Evolutionary conservation across 495 filamentous ascomycete genomes (phyloP), one percentile per base, ranked within the genome.

Genomic region (Saxophila tyrrhenica): DNA sequence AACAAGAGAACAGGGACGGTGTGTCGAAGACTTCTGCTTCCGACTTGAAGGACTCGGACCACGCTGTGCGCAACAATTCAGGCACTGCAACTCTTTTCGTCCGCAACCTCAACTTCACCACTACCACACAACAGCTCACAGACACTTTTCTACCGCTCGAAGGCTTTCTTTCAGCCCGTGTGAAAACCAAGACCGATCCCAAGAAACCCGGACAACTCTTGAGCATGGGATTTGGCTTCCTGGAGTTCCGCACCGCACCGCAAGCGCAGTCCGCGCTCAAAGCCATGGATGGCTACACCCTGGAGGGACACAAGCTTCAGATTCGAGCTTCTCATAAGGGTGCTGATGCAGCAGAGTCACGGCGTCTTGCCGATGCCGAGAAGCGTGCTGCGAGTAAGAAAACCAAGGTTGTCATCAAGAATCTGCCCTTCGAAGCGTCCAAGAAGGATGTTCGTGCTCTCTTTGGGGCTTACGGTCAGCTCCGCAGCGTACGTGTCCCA

Each of bases 331-430:
- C 88, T 22, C 87, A 95, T 67, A 86, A 83, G 67, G 88, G 83
- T 22, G 70, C 79, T 56, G 89, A 97, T 70, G 88, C 87, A 5
- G 90, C 86, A 0, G 87, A 92, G 64, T 87, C 94, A 66, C 78
- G 82, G 50, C 81, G 83, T 64, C 82, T 82, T 56, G 83, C 88
- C 54, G 89, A 95, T 61, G 78, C 77, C 19, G 81, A 81, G 52
- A 92, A 88, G 74, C 89, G 86, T 66, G 65, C 78, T 16, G 79
- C 82, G 2, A 78, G 76, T 22, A 79, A 80, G 61, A 76, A 79
- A 50, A 95, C 89, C 29, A 96, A 97, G 74, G 82, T 99, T 62
- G 85, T 97, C 68, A 87, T 98, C 74, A 97, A 97, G 75, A 99
- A 99, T 73, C 70, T 99, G 65, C 92, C 92, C 9, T 99, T 99